Evolutionary conservation across 2,329 filamentous ascomycete species (phyloP).

Genomic region (Cladosporium sp.): DNA sequence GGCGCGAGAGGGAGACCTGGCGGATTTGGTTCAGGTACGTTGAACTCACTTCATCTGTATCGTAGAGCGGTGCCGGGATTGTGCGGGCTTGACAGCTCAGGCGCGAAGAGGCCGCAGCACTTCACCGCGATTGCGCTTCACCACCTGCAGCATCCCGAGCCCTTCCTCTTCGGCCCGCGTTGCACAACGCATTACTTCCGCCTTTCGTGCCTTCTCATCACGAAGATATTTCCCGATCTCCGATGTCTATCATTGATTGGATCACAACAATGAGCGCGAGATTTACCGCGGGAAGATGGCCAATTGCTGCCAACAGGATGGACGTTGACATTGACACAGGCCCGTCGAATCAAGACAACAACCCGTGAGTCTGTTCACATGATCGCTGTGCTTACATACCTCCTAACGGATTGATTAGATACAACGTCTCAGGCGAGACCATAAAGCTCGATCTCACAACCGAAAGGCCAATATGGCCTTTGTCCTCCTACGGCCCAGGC

Average conservation of each 20-base stretch:
- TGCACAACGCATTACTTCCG: too few species aligned
- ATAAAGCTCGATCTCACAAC: conserved; percentile 42
- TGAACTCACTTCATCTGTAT: not conserved
- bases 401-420: conserved; percentile 28
- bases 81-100: too few species aligned
- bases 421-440: conserved; percentile 50
- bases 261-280: too few species aligned
- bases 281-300: too few species aligned
- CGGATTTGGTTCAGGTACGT: conserved; percentile 18
- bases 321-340: not conserved
- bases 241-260: too few species aligned
- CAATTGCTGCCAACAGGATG: too few species aligned
- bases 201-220: too few species aligned
- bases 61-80: not conserved
- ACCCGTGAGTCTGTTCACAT: not conserved
- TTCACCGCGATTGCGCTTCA: too few species aligned
- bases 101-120: too few species aligned
- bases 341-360: conserved; percentile 1
- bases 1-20: conserved; percentile 24
- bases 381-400: not conserved
- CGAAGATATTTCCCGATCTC: too few species aligned
- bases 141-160: too few species aligned
- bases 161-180: too few species aligned
- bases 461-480: conserved; percentile 74
- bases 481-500: conserved; percentile 79